Base-by-base conservation (phyloP, 2,329 filamentous ascomycete genomes). In the Ophiocordyceps unilateralis region DNA sequence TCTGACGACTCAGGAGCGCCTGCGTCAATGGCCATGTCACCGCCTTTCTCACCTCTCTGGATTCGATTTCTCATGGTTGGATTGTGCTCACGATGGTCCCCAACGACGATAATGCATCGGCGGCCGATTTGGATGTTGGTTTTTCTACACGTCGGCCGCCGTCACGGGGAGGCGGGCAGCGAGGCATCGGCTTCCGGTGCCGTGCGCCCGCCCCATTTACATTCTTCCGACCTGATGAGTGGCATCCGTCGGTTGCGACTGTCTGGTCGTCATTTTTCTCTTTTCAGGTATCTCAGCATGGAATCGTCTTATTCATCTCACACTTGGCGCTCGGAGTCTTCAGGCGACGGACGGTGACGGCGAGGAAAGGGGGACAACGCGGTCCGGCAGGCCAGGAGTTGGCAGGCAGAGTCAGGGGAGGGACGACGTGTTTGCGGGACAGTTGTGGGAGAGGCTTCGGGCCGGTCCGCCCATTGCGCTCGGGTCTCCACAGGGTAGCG, bases 301-400 rank as follows among this genome's bases (percentile, higher is more conserved):
- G 46, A 48, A 50, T 50, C 43, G 47, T 58, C 52, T 52, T 57
- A 50, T 54, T 57, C 52, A 52, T 55, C 55, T 62, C 53, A 58
- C 54, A 59, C 55, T 59, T 48, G 61, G 62, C 61, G 62, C 59
- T 61, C 51, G 61, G 61, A 63, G 62, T 64, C 54, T 52, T 48
- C 52, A 58, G 58, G n/a, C n/a, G n/a, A n/a, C n/a, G 53, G 55
- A 57, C 57, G 58, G 51, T 2, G 55, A 56, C 56, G 54, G 15
- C n/a, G n/a, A 36, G 32, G 54, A 53, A 53, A 47, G 51, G 49
- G 51, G 45, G 57, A 53, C 50, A 43, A 36, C 34, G 56, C 15
- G 24, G 20, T n/a, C 15, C 5, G 10, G 40, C n/a, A n/a, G n/a
- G n/a, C n/a, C n/a, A n/a, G n/a, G n/a, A n/a, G n/a, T n/a, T n/a